Evolutionary conservation across 441 rosid genomes (phyloP).

Genomic region (Metrosideros polymorpha): DNA sequence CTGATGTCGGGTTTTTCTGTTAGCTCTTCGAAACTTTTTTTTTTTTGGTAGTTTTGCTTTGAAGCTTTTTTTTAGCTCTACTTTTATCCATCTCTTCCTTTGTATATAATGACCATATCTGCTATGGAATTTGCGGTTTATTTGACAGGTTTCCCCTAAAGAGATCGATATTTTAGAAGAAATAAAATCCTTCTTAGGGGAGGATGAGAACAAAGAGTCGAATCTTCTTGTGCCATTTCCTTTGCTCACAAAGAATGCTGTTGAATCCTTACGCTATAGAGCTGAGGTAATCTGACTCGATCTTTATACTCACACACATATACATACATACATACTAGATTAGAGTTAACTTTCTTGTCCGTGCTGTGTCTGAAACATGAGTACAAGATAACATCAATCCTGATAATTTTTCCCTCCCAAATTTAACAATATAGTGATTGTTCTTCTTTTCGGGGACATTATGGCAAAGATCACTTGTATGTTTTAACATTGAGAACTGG

Average conservation of each 20-base stretch:
- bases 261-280: conserved; percentile 86
- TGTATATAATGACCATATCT: not conserved
- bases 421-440: not conserved
- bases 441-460: not conserved
- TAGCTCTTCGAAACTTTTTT: not conserved
- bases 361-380: not conserved
- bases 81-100: not conserved
- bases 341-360: not conserved
- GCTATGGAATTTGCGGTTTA: not conserved
- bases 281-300: conserved; percentile 60
- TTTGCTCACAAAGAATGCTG: conserved; percentile 68
- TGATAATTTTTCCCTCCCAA: not conserved
- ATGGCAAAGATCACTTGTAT: not conserved
- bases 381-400: not conserved
- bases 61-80: not conserved
- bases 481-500: not conserved
- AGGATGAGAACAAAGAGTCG: conserved; percentile 38
- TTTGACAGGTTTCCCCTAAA: conserved; percentile 62
- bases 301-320: too few relatives aligned
- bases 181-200: conserved; percentile 60
- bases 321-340: not conserved
- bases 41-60: not conserved
- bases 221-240: conserved; percentile 54
- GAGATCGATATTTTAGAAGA: conserved; percentile 82
- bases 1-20: not conserved